Conservation (phyloP, 129 eudicot genomes). For the Apium graveolens region DNA sequence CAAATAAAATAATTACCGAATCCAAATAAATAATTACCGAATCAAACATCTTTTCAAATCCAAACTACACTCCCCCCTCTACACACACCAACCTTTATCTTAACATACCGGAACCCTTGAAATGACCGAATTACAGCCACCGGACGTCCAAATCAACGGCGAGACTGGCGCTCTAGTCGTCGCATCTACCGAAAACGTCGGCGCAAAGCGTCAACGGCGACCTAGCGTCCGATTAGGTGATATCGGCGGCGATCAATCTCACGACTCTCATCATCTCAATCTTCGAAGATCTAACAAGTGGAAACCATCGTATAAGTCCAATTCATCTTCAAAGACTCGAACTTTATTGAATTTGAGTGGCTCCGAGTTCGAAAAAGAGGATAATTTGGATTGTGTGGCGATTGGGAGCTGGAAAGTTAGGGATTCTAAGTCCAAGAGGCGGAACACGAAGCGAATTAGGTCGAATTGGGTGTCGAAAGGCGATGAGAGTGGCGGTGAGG, state of each 20-base stretch:
- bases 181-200: slow-evolving; percentile 7
- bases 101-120: background rate
- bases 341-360: slow-evolving; percentile 9
- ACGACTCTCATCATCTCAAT: background rate
- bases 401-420: slow-evolving; percentile 27
- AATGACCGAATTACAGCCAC: slow-evolving; percentile 25
- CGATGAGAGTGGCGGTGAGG: slow-evolving; percentile 1
- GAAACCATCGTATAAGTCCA: background rate
- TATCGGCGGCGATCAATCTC: slow-evolving; percentile 21
- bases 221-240: slow-evolving; percentile 38
- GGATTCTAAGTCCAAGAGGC: slow-evolving; percentile 6
- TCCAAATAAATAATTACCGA: background rate
- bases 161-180: background rate
- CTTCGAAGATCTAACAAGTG: slow-evolving; percentile 5
- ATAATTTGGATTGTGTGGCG: slow-evolving; percentile 15
- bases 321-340: slow-evolving; percentile 10
- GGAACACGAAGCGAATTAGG: slow-evolving; percentile 15
- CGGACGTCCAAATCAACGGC: slow-evolving; percentile 10
- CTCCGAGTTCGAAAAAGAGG: slow-evolving; percentile 12
- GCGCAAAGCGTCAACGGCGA: slow-evolving; percentile 23
- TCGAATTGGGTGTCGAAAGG: slow-evolving; percentile 14
- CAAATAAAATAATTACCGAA: background rate
- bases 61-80: background rate
- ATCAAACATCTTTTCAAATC: background rate
- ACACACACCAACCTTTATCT: background rate